Evolutionary conservation across 1,139 yeast species (phyloP), one percentile per base, ranked within the genome.

Genomic region (Yamadazyma songkhlaensis): DNA sequence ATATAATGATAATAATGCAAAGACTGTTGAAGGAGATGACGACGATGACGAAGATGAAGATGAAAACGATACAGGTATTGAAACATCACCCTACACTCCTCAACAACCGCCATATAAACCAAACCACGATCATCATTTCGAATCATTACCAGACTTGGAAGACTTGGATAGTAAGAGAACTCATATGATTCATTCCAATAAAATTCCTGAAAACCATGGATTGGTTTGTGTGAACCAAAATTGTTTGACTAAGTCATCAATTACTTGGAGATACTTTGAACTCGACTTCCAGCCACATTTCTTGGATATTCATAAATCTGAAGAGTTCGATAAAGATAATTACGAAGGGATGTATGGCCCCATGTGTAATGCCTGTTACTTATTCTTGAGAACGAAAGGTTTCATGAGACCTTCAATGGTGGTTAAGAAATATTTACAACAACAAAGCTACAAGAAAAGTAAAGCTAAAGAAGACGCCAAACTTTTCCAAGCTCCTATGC

Each of bases 301-400:
- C 43, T 63, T 63, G 39, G 66, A 62, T 28, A 58, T 68, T 26
- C 67, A 64, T 39, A 55, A 66, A 34, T 64, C 73, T 6, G 60
- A 60, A 31, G 64, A 61, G 40, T 70, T 71, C 41, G 62, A 70
- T 49, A 66, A 66, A 43, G 59, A 58, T 41, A 55, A 67, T 42
- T 71, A 69, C 44, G 74, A 71, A 35, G 76, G 75, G 4, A 71
- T 71, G 77, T 67, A 67, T 47, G 79, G 79, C 2, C 75, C 77
- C 0, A 57, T 72, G 38, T 73, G 79, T 50, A 72, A 72, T 49
- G 77, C 77, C 3, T 73, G 79, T 46, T 70, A 67, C 46, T 55
- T 72, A 24, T 72, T 72, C 44, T 64, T 72, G 42, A 57, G 76
- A 39, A 67, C 64, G 43, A 69, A 71, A 48, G 77, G 77, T n/a